Evolutionary conservation across 148 eudicot genomes (phyloP), one percentile per base, ranked within the genome.

Genomic region (Cornus suecica): DNA sequence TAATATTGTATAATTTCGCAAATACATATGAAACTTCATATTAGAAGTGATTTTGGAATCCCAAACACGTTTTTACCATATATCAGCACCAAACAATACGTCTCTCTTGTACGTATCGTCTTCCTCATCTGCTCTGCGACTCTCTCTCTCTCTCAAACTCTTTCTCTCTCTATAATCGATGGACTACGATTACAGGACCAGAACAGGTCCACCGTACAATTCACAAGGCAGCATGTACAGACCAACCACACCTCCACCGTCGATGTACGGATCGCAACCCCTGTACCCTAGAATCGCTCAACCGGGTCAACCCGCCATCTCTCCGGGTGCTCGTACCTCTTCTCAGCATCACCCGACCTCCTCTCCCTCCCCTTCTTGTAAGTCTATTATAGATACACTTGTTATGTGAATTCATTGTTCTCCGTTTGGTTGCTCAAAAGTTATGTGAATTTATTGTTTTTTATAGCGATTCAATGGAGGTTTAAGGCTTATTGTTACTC

Each of bases 171-270:
- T 20, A 18, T 22, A 7, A 58, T 2, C 23, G 34, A 85, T 85
- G 88, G 88, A 85, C 23, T 82, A 85, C 81, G 88, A 85, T 82
- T 82, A 66, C 79, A 82, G 88, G 34, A 82, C 76, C 78, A 74
- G 77, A 56, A 16, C 74, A 27, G 78, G 73, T 29, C 74, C 81
- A 2, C 70, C 71, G 1, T 81, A 78, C 75, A 68, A 80, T 8
- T 62, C 77, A 6, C 77, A 65, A 69, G 20, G 5, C 20, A 75
- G 79, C 54, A 16, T 74, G 61, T 74, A 70, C 77, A 34, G 68
- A 61, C 76, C 76, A 2, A n/a, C 70, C 32, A 26, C 72, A 20
- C n/a, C 62, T 58, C 65, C 77, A 42, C 42, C 76, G 20, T 31
- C 79, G 69, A 69, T 74, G 81, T 80, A 80, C 86, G 83, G 86